These are phyloP conservation scores for Thuja plicata DNA, from an alignment of 83 land plant genomes.

Conservation along the genomic window DNA sequence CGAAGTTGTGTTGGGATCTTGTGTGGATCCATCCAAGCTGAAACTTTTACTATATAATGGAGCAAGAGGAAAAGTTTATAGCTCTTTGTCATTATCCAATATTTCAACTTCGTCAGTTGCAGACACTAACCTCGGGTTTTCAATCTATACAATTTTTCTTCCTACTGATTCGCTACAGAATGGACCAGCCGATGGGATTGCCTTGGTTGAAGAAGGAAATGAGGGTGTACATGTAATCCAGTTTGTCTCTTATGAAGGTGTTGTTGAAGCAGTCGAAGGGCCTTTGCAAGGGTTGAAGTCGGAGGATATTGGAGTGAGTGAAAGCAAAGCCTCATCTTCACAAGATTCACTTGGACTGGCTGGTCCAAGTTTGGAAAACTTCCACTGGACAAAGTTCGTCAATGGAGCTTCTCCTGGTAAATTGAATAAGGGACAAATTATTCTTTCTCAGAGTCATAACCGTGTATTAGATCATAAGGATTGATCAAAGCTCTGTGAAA, in stretches of 20 bases:
- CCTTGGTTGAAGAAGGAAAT: conserved; percentile 23
- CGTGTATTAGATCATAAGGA: neutral
- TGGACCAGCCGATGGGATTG: conserved; percentile 41
- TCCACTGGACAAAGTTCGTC: conserved; percentile 26
- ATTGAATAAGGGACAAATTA: conserved; percentile 22
- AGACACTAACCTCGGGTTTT: neutral
- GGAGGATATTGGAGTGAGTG: conserved; percentile 20
- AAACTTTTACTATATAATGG: conserved; percentile 33
- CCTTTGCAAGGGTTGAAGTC: conserved; percentile 28
- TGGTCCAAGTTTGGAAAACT: conserved; percentile 17
- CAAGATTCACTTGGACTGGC: conserved; percentile 27
- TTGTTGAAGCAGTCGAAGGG: conserved; percentile 23
- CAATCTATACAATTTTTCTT: conserved; percentile 12
- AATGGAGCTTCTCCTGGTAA: conserved; percentile 29
- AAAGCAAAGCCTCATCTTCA: conserved; percentile 15
- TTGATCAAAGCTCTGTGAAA: neutral
- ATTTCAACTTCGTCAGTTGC: neutral
- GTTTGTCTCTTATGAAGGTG: conserved; percentile 37
- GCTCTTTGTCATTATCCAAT: conserved; percentile 18
- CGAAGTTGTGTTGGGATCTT: conserved; percentile 23
- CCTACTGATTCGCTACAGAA: conserved; percentile 26
- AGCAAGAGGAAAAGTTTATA: conserved; percentile 25
- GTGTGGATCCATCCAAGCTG: conserved; percentile 15
- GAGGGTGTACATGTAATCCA: conserved; percentile 19
- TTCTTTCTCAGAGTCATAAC: neutral